Evolutionary conservation across 768 basidiomycete genomes (phyloP).

Genomic region (Leucosporidium yakuticum): DNA sequence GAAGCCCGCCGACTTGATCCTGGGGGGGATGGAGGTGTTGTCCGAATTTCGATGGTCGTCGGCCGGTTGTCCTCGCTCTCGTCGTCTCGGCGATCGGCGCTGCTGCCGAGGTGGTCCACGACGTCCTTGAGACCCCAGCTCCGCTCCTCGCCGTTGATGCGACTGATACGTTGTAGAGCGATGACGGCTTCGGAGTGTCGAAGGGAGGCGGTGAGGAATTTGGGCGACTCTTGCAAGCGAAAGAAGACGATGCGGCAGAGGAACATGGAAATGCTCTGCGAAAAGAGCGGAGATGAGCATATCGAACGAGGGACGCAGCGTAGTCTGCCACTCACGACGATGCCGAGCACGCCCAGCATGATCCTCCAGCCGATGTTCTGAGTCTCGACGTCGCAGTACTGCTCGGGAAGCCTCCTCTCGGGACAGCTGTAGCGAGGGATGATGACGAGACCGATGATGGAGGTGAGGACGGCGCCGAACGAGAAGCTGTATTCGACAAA

Average conservation of each 20-base stretch:
- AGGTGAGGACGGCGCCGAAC: constrained; percentile 78
- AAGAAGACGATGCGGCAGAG: constrained; percentile 80
- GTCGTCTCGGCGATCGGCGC: too few relatives aligned
- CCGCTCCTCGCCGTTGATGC: constrained; percentile 65
- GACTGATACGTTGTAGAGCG: constrained; percentile 73
- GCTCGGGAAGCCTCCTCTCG: constrained; percentile 34
- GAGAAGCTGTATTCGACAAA: constrained; percentile 60
- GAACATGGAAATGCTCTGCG: constrained; percentile 80
- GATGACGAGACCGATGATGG: constrained; percentile 68
- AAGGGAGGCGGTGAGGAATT: constrained; percentile 74
- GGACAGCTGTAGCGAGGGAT: constrained; percentile 58
- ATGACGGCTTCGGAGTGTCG: constrained; percentile 76
- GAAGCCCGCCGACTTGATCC: too few relatives aligned
- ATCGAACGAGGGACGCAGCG: constrained; percentile 48
- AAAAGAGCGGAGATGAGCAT: background rate
- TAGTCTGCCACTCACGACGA: constrained; percentile 50
- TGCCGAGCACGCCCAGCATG: constrained; percentile 67
- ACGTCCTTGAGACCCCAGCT: constrained; percentile 66
- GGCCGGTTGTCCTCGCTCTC: too few relatives aligned
- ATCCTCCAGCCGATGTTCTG: constrained; percentile 87
- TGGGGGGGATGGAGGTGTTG: too few relatives aligned
- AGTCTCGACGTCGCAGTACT: constrained; percentile 58
- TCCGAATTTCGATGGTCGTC: too few relatives aligned
- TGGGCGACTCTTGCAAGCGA: constrained; percentile 84
- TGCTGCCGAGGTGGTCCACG: constrained; percentile 41